Evolutionary conservation across 2,329 filamentous ascomycete species (phyloP).

Genomic region (Exophiala alcalophila): DNA sequence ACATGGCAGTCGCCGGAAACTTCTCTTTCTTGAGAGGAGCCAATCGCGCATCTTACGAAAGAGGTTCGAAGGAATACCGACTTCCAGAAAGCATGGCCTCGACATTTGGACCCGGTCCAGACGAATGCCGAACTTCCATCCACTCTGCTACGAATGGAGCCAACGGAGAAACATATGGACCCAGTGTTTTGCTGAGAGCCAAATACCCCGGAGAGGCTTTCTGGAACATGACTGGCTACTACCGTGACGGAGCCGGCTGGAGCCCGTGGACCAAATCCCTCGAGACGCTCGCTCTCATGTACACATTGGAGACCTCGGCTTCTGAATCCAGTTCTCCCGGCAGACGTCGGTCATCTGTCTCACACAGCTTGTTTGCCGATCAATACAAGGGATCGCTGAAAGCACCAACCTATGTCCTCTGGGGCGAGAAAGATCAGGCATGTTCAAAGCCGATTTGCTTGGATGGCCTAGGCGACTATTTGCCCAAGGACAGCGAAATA

Average conservation of each 20-base stretch:
- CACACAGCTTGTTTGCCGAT: slow-evolving; percentile 41
- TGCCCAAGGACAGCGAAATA: slow-evolving; percentile 50
- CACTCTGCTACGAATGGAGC: slow-evolving; percentile 23
- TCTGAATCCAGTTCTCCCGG: slow-evolving; percentile 25
- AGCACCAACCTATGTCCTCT: slow-evolving; percentile 53
- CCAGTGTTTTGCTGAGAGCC: slow-evolving; percentile 41
- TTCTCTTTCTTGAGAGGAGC: slow-evolving; percentile 46
- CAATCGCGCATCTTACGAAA: slow-evolving; percentile 41
- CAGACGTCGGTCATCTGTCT: slow-evolving; percentile 26
- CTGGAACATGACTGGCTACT: slow-evolving; percentile 52
- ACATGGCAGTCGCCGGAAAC: slow-evolving; percentile 50
- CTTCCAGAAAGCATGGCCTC: slow-evolving; percentile 51
- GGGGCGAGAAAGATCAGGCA: slow-evolving; percentile 53
- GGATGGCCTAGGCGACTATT: slow-evolving; percentile 53
- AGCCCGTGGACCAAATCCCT: slow-evolving; percentile 52
- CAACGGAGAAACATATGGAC: slow-evolving; percentile 38
- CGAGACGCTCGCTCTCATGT: slow-evolving; percentile 49
- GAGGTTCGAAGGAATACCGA: slow-evolving; percentile 35
- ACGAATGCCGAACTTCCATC: slow-evolving; percentile 41
- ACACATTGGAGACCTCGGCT: slow-evolving; percentile 39
- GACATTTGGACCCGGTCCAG: slow-evolving; percentile 49
- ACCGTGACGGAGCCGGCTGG: slow-evolving; percentile 50
- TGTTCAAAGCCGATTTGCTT: slow-evolving; percentile 50
- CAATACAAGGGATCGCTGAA: slow-evolving; percentile 48
- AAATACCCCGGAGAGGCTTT: slow-evolving; percentile 43